Base-by-base conservation (phyloP, 306 rosid species). In the Hippophae rhamnoides region DNA sequence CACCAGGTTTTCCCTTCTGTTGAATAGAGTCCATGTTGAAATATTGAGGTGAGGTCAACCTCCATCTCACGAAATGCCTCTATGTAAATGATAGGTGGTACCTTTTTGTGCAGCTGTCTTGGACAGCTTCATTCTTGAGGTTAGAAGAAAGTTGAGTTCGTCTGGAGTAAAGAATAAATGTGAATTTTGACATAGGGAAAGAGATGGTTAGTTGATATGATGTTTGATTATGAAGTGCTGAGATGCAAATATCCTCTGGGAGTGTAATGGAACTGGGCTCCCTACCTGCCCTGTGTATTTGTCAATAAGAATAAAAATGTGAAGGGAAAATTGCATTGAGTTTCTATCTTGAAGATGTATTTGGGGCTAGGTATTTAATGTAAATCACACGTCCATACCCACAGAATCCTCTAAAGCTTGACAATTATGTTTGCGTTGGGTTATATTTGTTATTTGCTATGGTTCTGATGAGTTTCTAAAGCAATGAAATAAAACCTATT, bases 221-320 rank as follows among this genome's bases (percentile, higher is more conserved):
- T 18, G 44, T 41, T 47, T 54, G 47, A 11, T 23, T n/a, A 25
- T 18, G 58, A 4, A 13, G 58, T 11, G 11, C 45, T 54, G 23
- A 62, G 62, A 58, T 53, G 70, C 56, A 41, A 49, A 60, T 65
- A 57, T 52, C 44, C 43, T 31, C 25, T 27, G 12, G 38, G 3
- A 31, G 38, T 31, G 38, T 31, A 31, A 2, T 31, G 38, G 38
- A 31, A 31, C 38, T 31, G 1, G 38, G 2, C 5, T 31, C 38
- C 38, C 3, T 31, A 2, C 38, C 38, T 31, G 38, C 38, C 3
- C 23, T 31, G 5, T 31, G 5, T 31, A 31, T 31, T 31, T 31
- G 38, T 31, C 38, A 31, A 31, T 31, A 31, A 31, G 5, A 31
- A 31, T 2, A 31, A 31, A 31, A 2, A 31, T 2, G 1, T 4